Percentiles rank a stretch among this genome's conserved stretches.
Conservation (phyloP, 1,284 basidiomycete species). For the Sanghuangporus baumii region DNA sequence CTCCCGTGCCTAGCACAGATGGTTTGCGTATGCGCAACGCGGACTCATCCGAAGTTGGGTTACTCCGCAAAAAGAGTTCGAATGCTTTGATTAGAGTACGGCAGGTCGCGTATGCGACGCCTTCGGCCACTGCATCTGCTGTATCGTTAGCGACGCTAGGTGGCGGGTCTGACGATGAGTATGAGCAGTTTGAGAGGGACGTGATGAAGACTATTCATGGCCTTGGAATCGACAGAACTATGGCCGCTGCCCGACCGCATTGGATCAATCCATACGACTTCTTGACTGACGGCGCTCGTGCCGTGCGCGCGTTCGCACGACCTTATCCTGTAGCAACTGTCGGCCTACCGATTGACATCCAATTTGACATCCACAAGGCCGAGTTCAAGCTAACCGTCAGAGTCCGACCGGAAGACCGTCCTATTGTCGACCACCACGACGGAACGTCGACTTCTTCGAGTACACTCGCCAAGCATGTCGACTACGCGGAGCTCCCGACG, state of each 20-base stretch:
- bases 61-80: slow-evolving; percentile 12
- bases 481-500: slow-evolving; percentile 48
- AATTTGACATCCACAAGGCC: slow-evolving; percentile 74
- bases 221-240: background rate
- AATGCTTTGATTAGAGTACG: slow-evolving; percentile 7
- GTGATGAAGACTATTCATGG: background rate
- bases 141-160: slow-evolving; percentile 15
- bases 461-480: slow-evolving; percentile 18
- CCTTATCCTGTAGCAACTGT: slow-evolving; percentile 77
- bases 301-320: slow-evolving; percentile 75
- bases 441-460: slow-evolving; percentile 6
- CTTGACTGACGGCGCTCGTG: slow-evolving; percentile 77
- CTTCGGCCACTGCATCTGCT: slow-evolving; percentile 6
- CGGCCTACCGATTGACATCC: slow-evolving; percentile 58
- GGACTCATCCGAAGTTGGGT: slow-evolving; percentile 7
- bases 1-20: slow-evolving; percentile 25
- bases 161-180: slow-evolving; percentile 12
- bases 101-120: slow-evolving; percentile 1
- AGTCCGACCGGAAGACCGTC: slow-evolving; percentile 51
- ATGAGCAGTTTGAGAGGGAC: background rate
- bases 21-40: slow-evolving; percentile 8
- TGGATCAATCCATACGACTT: slow-evolving; percentile 56
- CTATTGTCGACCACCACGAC: slow-evolving; percentile 17
- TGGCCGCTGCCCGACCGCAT: slow-evolving; percentile 4
- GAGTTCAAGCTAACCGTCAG: slow-evolving; percentile 61